Conservation (phyloP, 2,329 filamentous ascomycete genomes). For the Diaporthe citrichinensis region DNA sequence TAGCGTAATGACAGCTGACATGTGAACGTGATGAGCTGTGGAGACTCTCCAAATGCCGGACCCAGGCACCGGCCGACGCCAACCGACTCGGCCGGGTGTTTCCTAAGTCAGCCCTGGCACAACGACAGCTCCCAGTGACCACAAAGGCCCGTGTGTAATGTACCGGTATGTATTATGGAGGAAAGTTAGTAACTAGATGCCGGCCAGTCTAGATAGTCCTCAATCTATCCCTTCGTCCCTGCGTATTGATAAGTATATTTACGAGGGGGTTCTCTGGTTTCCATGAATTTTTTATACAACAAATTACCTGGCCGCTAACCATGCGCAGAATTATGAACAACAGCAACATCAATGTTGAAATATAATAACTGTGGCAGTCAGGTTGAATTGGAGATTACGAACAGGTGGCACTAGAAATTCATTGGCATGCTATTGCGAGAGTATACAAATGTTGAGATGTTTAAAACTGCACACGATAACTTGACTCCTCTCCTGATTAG, state of each 20-base stretch:
- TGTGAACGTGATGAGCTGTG: slow-evolving; percentile 32
- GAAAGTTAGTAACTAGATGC: background rate
- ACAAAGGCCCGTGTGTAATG: background rate
- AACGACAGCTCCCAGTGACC: background rate
- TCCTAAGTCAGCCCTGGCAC: background rate
- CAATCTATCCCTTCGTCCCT: too few relatives aligned
- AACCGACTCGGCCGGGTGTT: slow-evolving; percentile 25
- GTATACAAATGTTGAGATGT: too few relatives aligned
- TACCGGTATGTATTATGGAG: background rate
- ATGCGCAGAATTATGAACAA: background rate
- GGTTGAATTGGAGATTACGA: too few relatives aligned
- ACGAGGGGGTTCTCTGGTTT: background rate
- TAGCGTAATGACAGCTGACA: slow-evolving; percentile 15
- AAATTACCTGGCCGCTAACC: background rate
- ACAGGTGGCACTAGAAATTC: too few relatives aligned
- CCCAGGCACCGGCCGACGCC: background rate
- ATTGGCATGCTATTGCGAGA: too few relatives aligned
- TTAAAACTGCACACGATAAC: too few relatives aligned
- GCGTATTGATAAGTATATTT: background rate
- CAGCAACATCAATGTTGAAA: background rate
- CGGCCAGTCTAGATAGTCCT: too few relatives aligned
- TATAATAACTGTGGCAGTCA: too few relatives aligned
- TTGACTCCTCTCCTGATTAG: too few relatives aligned
- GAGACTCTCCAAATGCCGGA: background rate
- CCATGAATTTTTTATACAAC: background rate